Conservation (phyloP, 2,329 filamentous ascomycete genomes). For the Penicillium corylophilum region DNA sequence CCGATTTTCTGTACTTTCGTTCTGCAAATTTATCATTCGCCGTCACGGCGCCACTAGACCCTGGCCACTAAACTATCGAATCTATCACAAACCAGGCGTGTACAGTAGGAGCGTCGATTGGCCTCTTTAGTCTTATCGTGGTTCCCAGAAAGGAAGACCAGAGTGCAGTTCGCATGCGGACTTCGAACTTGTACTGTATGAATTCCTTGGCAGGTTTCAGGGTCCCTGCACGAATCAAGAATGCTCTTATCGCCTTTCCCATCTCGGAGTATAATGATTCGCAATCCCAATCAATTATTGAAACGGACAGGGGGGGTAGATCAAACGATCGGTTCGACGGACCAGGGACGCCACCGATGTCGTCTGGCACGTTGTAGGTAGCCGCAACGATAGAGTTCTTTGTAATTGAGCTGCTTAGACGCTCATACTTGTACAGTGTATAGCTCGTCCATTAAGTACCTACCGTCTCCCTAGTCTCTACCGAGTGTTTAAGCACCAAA, state of each 20-base stretch:
- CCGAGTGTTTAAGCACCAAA: neutral
- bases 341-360: conserved; percentile 28
- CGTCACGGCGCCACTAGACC: conserved; percentile 8
- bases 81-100: conserved; percentile 23
- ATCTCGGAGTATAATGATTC: conserved; percentile 11
- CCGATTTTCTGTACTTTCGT: neutral
- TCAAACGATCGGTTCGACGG: conserved; percentile 7
- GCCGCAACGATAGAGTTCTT: neutral
- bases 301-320: conserved; percentile 9
- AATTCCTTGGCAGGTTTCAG: conserved; percentile 8
- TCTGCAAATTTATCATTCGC: conserved; percentile 8
- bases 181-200: conserved; percentile 1
- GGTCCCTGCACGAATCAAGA: conserved; percentile 16
- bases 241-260: conserved; percentile 20
- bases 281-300: neutral
- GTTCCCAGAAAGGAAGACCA: neutral
- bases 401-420: no score
- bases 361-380: conserved; percentile 16
- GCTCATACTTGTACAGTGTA: no score
- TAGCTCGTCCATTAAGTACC: no score
- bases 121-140: conserved; percentile 17
- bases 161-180: conserved; percentile 14
- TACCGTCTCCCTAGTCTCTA: no score
- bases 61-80: conserved; percentile 16
- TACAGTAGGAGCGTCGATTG: conserved; percentile 12